Evolutionary conservation across 108 stramenopile genomes (phyloP).

Genomic region (Nitzschia palea): DNA sequence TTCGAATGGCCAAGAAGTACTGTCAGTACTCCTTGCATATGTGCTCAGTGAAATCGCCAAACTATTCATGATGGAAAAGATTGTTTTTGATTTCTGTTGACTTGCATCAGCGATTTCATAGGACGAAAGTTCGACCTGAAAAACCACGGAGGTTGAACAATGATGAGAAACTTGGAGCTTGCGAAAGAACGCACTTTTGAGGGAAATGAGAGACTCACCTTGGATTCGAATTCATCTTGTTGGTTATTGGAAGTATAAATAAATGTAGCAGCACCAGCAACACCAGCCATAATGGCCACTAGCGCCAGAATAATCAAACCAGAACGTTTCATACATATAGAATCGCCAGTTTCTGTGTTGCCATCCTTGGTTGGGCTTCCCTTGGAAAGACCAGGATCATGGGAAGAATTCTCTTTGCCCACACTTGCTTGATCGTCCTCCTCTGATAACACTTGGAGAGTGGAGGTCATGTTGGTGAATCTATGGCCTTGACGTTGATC

Average conservation of each 20-base stretch:
- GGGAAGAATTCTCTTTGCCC: no score
- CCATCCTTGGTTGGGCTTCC: background rate
- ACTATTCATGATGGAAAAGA: constrained; percentile 10
- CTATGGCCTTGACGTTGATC: no score
- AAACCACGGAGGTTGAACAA: background rate
- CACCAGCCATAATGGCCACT: background rate
- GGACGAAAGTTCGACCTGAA: constrained; percentile 10
- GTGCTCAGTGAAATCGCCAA: background rate
- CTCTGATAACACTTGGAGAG: no score
- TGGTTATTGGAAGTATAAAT: background rate
- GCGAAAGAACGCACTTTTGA: background rate
- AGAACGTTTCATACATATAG: background rate
- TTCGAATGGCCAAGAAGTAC: constrained; percentile 2
- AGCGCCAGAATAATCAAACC: background rate
- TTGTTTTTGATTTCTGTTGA: background rate
- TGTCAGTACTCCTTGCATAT: background rate
- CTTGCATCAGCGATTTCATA: constrained; percentile 4
- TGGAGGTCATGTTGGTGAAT: no score
- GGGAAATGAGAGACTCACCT: background rate
- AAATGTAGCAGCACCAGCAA: constrained; percentile 4
- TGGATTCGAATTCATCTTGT: background rate
- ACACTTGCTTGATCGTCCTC: no score
- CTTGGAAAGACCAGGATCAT: no score
- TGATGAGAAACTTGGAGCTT: background rate
- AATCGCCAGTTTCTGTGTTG: background rate